Base-by-base conservation (phyloP, 345 rosid species). In the Ceriops decandra region DNA sequence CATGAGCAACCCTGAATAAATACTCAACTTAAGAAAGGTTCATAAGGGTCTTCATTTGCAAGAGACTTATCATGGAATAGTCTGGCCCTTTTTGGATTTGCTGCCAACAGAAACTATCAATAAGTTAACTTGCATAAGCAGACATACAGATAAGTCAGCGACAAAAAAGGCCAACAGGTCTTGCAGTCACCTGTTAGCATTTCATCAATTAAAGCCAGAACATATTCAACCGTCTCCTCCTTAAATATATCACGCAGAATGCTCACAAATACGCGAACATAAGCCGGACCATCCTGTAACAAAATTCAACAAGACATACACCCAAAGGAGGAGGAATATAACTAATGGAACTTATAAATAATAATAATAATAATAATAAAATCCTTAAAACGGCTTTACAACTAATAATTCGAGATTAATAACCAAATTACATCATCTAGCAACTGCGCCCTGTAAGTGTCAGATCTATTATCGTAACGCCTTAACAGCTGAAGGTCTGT, bases 221-320 rank as follows among this genome's bases (percentile, higher is more conserved):
- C 96, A 95, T 95, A 92, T 76, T 95, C 99, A 58, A 95, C 92
- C 1, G 98, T 95, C 71, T 95, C 99, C 79, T 92, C 98, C 82
- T 95, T 95, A 75, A 77, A 86, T 62, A 92, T 92, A 64, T 95
- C 96, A 42, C 90, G 87, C 66, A 95, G 78, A 64, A 95, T 95
- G 86, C 77, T 80, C 74, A 90, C 96, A 85, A 95, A 95, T 36
- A 90, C 88, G 61, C 78, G 86, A 77, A 88, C 85, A 69, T 95
- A 95, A 49, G 93, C 91, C 56, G 93, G 93, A 68, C 99, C 99
- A 86, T 90, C 96, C 99, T 92, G 88, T 81, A 64, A 85, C 7
- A 67, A 35, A 35, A 51, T 32, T 66, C 70, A 72, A 57, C 59
- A 11, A 35, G 10, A 64, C 24, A 33, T 35, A n/a, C 1, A 3